Evolutionary conservation across 805 yeast genomes (phyloP), one percentile per base, ranked within the genome.

Genomic region (Hanseniaspora hatyaiensis): DNA sequence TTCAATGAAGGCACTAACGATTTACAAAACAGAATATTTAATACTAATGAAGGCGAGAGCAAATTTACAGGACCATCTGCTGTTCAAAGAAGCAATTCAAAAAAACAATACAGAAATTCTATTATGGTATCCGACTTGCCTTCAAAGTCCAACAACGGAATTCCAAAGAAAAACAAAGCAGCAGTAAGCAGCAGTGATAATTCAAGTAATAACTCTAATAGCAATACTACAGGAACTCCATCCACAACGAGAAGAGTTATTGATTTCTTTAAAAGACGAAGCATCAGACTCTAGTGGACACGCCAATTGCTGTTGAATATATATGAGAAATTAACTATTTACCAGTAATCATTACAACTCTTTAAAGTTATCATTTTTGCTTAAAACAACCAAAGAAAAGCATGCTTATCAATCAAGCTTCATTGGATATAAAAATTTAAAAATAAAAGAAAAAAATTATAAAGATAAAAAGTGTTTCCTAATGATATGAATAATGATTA

Each of bases 201-300:
- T 3, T 40, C 45, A 0, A 51, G 54, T 18, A 29, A 19, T 24
- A 15, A 11, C 6, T 13, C 49, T 18, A 18, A 22, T 18, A 28
- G 37, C 11, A 22, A 40, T 13, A 16, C 29, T 13, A 16, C 31
- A 26, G 49, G 37, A 59, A 55, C 45, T 50, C 55, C 19, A 59
- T 78, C 87, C 40, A 80, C 92, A 2, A 86, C 92, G 4, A 76
- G 78, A 58, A 77, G 77, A 56, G 87, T 81, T 8, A 75, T 81
- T 72, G 88, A 80, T 60, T 81, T 81, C 60, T 80, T 81, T 67
- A 80, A 80, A 59, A 72, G 88, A 63, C 74, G 84, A 64, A 75
- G 72, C 53, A 60, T 66, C 63, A 57, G 61, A 52, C 28, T 57
- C 15, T 49, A 39, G 40, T 22, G 6, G 8, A 16, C 13, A 9